Conservation (phyloP, 164 flowering plant genomes). For the Vitis rotundifolia region DNA sequence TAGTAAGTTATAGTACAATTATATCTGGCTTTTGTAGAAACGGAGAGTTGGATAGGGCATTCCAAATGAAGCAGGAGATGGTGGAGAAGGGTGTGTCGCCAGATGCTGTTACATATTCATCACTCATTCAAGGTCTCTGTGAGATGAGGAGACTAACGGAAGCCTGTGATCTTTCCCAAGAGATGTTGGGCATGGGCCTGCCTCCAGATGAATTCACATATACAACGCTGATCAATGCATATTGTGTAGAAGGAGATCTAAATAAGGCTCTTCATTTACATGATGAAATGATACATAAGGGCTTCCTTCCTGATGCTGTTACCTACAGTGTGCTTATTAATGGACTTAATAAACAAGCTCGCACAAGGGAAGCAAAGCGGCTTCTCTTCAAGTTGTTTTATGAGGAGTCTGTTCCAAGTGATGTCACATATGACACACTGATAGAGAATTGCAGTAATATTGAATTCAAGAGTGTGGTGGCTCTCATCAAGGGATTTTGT, state of each 20-base stretch:
- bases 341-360: conserved; percentile 74
- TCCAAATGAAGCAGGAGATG: conserved; percentile 57
- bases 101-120: conserved; percentile 67
- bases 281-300: conserved; percentile 72
- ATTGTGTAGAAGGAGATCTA: conserved; percentile 68
- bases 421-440: conserved; percentile 62
- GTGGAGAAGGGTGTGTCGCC: conserved; percentile 58
- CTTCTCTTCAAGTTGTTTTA: conserved; percentile 64
- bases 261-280: conserved; percentile 58
- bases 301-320: conserved; percentile 76
- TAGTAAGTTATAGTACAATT: conserved; percentile 74
- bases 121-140: conserved; percentile 83
- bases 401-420: conserved; percentile 60
- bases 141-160: conserved; percentile 52
- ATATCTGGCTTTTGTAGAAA: conserved; percentile 62
- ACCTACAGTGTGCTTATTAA: conserved; percentile 85
- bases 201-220: conserved; percentile 75
- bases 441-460: conserved; percentile 55
- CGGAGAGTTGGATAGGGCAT: conserved; percentile 60
- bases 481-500: conserved; percentile 85
- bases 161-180: conserved; percentile 67
- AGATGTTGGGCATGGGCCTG: conserved; percentile 61
- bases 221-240: conserved; percentile 74
- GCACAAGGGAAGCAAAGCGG: conserved; percentile 74
- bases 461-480: conserved; percentile 51